Evolutionary conservation across 1,284 basidiomycete species (phyloP).

Genomic region (Cutaneotrichosporon cutaneum): DNA sequence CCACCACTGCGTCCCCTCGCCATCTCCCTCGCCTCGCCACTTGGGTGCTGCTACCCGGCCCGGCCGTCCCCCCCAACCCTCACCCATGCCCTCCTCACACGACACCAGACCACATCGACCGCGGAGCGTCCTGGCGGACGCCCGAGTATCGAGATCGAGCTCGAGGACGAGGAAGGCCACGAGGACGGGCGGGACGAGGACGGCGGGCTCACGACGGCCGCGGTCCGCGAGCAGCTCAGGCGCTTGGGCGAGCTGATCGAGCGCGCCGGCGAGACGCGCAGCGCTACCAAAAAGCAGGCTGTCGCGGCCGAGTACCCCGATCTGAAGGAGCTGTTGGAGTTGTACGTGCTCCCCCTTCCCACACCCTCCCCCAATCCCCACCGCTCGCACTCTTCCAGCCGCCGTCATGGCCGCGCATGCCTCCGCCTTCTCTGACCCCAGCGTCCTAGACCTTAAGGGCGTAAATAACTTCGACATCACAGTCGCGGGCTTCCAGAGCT

Average conservation of each 20-base stretch:
- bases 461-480: conserved; percentile 24
- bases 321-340: conserved; percentile 37
- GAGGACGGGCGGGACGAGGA: no score
- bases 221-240: conserved; percentile 17
- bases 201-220: no score
- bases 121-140: background rate
- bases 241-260: conserved; percentile 30
- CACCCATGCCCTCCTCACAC: background rate
- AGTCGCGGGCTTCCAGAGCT: conserved; percentile 12
- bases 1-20: background rate
- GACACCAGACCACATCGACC: background rate
- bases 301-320: conserved; percentile 42
- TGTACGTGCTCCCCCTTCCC: no score
- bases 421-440: background rate
- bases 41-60: no score
- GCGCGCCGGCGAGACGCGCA: conserved; percentile 31
- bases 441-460: background rate
- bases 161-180: background rate
- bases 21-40: no score
- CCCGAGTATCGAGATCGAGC: background rate
- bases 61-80: no score
- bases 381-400: background rate
- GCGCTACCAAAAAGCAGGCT: conserved; percentile 27
- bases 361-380: background rate
- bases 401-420: background rate